Evolutionary conservation across 805 yeast genomes (phyloP).

Genomic region (Candida peoriensis): DNA sequence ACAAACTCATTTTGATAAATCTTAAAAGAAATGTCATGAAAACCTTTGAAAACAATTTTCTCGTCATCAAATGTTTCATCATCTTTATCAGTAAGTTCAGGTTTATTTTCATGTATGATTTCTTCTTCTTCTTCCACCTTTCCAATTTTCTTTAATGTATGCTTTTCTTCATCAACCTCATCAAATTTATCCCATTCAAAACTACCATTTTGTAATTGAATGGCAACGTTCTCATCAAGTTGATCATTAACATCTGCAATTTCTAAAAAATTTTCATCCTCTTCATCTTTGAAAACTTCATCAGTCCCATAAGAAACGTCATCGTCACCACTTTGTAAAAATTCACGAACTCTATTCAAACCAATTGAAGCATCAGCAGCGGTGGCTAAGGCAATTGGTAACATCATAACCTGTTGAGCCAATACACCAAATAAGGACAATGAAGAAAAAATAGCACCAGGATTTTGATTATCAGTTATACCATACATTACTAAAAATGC

Average conservation of each 20-base stretch:
- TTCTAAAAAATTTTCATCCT: slow-evolving; percentile 30
- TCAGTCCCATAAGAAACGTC: slow-evolving; percentile 32
- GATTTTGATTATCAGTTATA: slow-evolving; percentile 32
- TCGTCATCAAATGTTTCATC: slow-evolving; percentile 5
- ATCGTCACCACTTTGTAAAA: slow-evolving; percentile 40
- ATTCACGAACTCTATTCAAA: slow-evolving; percentile 49
- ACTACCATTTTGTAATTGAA: slow-evolving; percentile 45
- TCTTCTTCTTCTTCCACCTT: slow-evolving; percentile 15
- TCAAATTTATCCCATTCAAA: slow-evolving; percentile 65
- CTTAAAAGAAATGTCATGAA: slow-evolving; percentile 39
- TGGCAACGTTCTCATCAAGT: slow-evolving; percentile 32
- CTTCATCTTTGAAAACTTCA: slow-evolving; percentile 33
- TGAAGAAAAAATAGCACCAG: slow-evolving; percentile 68
- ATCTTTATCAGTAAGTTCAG: slow-evolving; percentile 1
- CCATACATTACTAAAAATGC: slow-evolving; percentile 40
- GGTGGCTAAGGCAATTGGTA: slow-evolving; percentile 67
- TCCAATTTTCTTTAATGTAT: slow-evolving; percentile 23
- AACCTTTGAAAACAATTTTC: slow-evolving; percentile 37
- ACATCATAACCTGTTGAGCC: slow-evolving; percentile 56
- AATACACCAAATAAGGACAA: slow-evolving; percentile 61
- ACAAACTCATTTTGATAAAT: slow-evolving; percentile 60
- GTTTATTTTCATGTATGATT: slow-evolving; percentile 1
- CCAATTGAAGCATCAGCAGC: slow-evolving; percentile 66
- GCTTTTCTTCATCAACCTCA: slow-evolving; percentile 17
- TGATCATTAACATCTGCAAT: slow-evolving; percentile 25